Percentiles rank a stretch among this genome's conserved stretches.
Conservation (phyloP, 306 rosid species). For the Sesbania bispinosa region DNA sequence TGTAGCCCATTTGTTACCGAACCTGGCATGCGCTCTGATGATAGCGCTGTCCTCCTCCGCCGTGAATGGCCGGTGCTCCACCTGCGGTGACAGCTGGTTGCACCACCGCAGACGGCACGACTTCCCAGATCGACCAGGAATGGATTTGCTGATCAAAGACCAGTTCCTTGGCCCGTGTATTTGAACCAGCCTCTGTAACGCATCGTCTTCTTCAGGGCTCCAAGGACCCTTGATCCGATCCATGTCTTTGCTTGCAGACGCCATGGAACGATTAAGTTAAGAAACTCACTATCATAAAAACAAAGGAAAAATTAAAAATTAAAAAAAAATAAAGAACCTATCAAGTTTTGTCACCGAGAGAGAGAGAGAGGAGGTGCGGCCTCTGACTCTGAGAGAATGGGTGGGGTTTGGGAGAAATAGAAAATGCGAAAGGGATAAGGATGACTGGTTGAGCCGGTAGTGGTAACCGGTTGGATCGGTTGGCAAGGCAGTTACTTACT, state of each 20-base stretch:
- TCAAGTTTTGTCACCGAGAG: too few species aligned
- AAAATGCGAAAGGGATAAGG: conserved; percentile 29
- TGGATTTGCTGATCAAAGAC: conserved; percentile 77
- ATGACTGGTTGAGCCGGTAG: conserved; percentile 48
- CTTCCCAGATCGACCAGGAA: conserved; percentile 88
- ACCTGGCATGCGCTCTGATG: conserved; percentile 54
- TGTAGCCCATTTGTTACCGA: conserved; percentile 86
- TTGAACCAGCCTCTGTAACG: conserved; percentile 51
- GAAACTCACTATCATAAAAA: background rate
- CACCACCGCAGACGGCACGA: conserved; percentile 93
- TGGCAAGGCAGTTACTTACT: conserved; percentile 58
- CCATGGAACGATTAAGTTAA: too few species aligned
- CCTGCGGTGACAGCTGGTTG: conserved; percentile 87
- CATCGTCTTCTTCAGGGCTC: conserved; percentile 88
- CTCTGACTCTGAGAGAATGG: too few species aligned
- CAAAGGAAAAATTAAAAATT: background rate
- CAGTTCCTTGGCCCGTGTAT: conserved; percentile 70
- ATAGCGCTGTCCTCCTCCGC: conserved; percentile 66
- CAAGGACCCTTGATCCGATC: conserved; percentile 92
- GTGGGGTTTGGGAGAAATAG: conserved; percentile 23
- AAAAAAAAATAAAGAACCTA: too few species aligned
- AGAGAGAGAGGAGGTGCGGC: background rate
- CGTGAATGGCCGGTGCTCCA: conserved; percentile 67
- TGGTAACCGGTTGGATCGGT: conserved; percentile 38
- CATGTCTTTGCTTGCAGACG: too few species aligned